Conservation (phyloP, 306 rosid species). For the Pueraria montana region DNA sequence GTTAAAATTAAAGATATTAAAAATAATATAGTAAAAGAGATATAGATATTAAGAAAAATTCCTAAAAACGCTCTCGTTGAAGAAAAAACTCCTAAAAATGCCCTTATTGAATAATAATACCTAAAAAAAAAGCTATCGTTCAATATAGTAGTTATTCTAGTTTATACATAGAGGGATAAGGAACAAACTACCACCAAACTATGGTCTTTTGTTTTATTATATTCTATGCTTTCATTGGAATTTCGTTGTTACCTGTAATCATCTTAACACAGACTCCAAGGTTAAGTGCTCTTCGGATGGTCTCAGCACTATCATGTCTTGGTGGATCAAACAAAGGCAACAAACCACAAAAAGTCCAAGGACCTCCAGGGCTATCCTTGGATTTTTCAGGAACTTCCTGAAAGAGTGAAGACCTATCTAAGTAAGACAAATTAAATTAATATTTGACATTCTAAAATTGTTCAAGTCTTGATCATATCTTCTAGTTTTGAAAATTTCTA, state of each 20-base stretch:
- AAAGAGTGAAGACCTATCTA: slow-evolving; percentile 33
- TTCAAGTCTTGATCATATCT: slow-evolving; percentile 9
- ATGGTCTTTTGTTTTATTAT: neutral
- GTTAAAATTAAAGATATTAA: too few species aligned
- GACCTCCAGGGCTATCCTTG: slow-evolving; percentile 82
- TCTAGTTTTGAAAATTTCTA: slow-evolving; percentile 6
- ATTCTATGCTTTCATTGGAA: slow-evolving; percentile 19
- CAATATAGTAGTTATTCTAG: too few species aligned
- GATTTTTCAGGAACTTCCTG: slow-evolving; percentile 85
- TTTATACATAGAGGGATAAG: too few species aligned
- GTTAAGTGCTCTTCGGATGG: slow-evolving; percentile 86
- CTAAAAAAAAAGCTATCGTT: too few species aligned
- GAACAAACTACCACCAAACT: slow-evolving; percentile 24
- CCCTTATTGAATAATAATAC: too few species aligned
- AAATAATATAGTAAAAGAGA: too few species aligned
- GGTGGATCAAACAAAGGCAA: slow-evolving; percentile 95
- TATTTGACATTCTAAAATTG: slow-evolving; percentile 17
- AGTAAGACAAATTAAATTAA: slow-evolving; percentile 38
- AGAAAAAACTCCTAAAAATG: too few species aligned
- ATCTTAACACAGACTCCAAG: slow-evolving; percentile 92
- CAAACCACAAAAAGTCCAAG: slow-evolving; percentile 87
- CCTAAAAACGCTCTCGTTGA: too few species aligned
- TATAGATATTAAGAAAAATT: too few species aligned
- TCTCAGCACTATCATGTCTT: slow-evolving; percentile 93
- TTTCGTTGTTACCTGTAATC: slow-evolving; percentile 77